phyloP scores from a whole-genome alignment of 805 yeast species.

The Candida odintsovae region DNA sequence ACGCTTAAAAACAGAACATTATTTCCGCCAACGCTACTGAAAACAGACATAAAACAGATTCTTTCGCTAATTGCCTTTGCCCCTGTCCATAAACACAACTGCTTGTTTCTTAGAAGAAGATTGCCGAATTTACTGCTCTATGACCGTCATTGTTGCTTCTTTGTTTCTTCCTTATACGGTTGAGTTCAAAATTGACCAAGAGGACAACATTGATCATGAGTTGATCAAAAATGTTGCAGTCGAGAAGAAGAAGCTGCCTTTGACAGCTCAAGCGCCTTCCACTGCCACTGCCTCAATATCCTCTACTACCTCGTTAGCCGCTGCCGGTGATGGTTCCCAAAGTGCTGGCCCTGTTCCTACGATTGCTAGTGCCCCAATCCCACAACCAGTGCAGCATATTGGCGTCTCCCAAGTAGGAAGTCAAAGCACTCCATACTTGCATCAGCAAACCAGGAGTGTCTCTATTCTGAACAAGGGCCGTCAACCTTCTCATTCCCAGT shows the following conservation, averaged over 20 bases:
- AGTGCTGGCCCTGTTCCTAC: background rate
- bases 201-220: slow-evolving; percentile 11
- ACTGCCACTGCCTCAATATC: background rate
- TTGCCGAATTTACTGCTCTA: slow-evolving; percentile 17
- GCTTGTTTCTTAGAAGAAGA: background rate
- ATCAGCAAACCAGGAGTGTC: background rate
- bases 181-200: slow-evolving; percentile 38
- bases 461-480: background rate
- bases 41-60: background rate
- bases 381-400: background rate
- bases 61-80: background rate
- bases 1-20: background rate
- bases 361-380: background rate
- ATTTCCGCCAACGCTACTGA: background rate
- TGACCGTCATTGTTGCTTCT: slow-evolving; percentile 70
- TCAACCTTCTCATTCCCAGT: background rate
- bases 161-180: slow-evolving; percentile 73
- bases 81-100: background rate
- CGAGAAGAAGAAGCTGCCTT: slow-evolving; percentile 15
- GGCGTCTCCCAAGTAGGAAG: background rate
- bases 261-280: background rate
- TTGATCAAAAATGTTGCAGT: slow-evolving; percentile 27
- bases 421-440: background rate
- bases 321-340: background rate
- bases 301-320: background rate